These are phyloP conservation scores for Xylaria sp. DNA, from an alignment of 495 filamentous ascomycete species.

Conservation along the genomic window DNA sequence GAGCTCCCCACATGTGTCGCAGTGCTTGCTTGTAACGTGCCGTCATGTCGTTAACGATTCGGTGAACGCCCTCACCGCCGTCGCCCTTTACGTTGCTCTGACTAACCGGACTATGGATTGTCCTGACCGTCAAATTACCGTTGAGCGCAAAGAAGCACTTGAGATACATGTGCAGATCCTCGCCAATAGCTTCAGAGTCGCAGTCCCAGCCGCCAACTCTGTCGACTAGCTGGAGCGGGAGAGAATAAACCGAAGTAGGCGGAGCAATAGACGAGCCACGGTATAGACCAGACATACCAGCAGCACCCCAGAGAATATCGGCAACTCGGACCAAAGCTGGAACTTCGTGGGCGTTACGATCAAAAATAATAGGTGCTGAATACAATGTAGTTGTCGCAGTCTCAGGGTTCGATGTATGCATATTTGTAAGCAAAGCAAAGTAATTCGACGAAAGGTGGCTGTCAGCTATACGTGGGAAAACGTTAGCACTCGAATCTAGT, in stretches of 20 bases:
- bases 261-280: conserved; percentile 64
- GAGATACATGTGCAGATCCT: conserved; percentile 77
- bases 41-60: conserved; percentile 57
- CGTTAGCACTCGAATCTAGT: conserved; percentile 33
- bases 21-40: conserved; percentile 71
- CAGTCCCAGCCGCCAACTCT: conserved; percentile 71
- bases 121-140: conserved; percentile 62
- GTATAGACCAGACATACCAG: conserved; percentile 71
- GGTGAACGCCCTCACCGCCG: conserved; percentile 54
- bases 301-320: conserved; percentile 70
- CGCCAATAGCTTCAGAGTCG: conserved; percentile 70
- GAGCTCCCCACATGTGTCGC: conserved; percentile 75
- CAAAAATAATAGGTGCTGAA: conserved; percentile 73
- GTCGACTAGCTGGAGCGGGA: conserved; percentile 67
- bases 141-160: conserved; percentile 76
- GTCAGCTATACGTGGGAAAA: conserved; percentile 58
- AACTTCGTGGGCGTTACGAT: conserved; percentile 71
- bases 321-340: conserved; percentile 71
- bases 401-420: conserved; percentile 61
- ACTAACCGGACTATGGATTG: conserved; percentile 67
- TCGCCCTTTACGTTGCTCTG: conserved; percentile 70
- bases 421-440: conserved; percentile 65
- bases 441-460: conserved; percentile 71
- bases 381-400: conserved; percentile 67
- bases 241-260: conserved; percentile 73